Base-by-base conservation (phyloP, 2,329 filamentous ascomycete genomes). In the Bimuria novae-zelandiae region DNA sequence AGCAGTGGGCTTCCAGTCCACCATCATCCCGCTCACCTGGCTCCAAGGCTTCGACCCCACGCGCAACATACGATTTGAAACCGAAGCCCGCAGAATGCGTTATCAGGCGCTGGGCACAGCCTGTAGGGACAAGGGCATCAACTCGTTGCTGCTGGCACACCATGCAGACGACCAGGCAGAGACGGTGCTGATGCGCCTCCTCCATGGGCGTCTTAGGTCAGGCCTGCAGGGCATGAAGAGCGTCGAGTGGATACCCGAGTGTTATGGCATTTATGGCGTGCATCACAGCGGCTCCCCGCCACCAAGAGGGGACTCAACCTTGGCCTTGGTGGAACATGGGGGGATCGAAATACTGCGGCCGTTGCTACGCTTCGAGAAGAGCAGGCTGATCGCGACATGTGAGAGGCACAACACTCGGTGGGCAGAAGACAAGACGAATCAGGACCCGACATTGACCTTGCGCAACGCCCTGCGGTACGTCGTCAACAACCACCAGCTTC, bases 121-220 rank as follows among this genome's bases (percentile, higher is more conserved):
- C 7, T 92, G 89, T 68, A 72, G 73, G 14, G 69, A 75, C 1
- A 61, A 76, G 5, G 69, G 75, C 0, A 82, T 89, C 3, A 75
- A 73, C 4, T 83, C 84, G 17, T 71, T 97, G 1, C 81, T 97
- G 33, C 77, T 95, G 23, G 94, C 88, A 3, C 94, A 99, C 69
- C 94, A 99, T 70, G 79, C 83, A 56, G 92, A 97, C 65, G 94
- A 99, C 65, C 90, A 94, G 67, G 89, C 92, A 51, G 94, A 99
- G 76, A 97, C 92, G 0, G 81, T 95, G 3, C 75, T 97, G 43
- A 89, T 92, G 86, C 84, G 94, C 36, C 73, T 97, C 30, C 74
- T 87, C 7, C 78, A 79, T 3, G 86, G 87, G 0, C 88, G 90
- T 63, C 77, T 82, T 2, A 83, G 84, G n/a, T 77, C 82, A n/a